Conservation (phyloP, 257 asterid genomes). For the Primulina eburnea region DNA sequence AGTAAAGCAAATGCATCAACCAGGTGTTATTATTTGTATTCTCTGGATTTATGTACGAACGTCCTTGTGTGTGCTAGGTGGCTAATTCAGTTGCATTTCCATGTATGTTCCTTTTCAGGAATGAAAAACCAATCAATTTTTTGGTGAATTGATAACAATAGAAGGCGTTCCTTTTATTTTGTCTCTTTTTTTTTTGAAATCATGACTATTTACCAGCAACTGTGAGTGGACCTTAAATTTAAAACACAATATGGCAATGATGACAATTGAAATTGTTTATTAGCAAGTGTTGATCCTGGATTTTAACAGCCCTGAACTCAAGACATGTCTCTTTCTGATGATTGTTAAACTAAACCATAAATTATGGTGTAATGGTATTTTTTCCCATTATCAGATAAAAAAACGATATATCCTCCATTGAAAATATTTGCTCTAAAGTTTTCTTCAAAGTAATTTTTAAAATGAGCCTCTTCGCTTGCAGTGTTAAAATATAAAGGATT, state of each 20-base stretch:
- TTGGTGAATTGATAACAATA: no score
- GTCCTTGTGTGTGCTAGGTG: not conserved
- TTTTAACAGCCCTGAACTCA: slow-evolving; percentile 1
- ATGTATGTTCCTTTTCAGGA: not conserved
- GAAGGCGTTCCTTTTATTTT: not conserved
- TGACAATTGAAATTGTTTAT: slow-evolving; percentile 1
- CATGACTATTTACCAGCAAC: not conserved
- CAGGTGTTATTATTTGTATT: not conserved
- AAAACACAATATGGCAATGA: not conserved
- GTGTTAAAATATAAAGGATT: not conserved
- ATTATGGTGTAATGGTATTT: not conserved
- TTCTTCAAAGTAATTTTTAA: not conserved
- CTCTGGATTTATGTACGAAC: not conserved
- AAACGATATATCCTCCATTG: not conserved
- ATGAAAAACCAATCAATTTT: not conserved
- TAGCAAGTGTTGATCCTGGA: slow-evolving; percentile 12
- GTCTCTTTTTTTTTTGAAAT: not conserved
- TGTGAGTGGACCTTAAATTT: not conserved
- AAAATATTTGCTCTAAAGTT: not conserved
- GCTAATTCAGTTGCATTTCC: not conserved
- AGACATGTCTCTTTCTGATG: not conserved
- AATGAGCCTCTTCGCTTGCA: not conserved
- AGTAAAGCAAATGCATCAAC: not conserved
- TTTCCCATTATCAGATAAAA: not conserved
- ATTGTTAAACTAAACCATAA: not conserved